Base-by-base conservation (phyloP, 345 rosid species). In the Pistacia vera region DNA sequence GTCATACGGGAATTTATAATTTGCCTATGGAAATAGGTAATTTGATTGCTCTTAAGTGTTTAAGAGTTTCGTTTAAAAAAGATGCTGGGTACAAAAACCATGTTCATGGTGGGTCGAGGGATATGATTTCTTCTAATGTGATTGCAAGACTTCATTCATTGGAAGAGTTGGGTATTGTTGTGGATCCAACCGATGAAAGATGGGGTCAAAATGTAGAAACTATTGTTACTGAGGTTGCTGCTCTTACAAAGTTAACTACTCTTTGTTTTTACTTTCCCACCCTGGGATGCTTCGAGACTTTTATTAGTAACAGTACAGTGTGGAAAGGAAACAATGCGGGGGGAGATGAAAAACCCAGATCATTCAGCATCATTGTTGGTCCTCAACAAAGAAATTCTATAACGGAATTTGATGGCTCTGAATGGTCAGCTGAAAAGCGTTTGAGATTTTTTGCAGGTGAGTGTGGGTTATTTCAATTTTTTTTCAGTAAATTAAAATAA, bases 261-360 rank as follows among this genome's bases (percentile, higher is more conserved):
- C 77, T 80, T 56, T 25, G n/a, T 7, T 72, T 80, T 64, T 61
- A 48, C n/a, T 76, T 80, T 78, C 80, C 83, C 4, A 76, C 48
- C 12, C 16, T 46, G 57, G 17, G 33, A 14, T 12, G 51, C 33
- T 69, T 72, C 36, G 14, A 44, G n/a, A 51, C 59, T 63, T 81
- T 77, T 63, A 62, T 68, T 74, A 16, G 0, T 10, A 3, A 14
- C 5, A 77, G 81, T 14, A 38, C 4, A 61, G 73, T 65, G 2
- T 73, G 63, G 80, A 73, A 61, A 6, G 48, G 64, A n/a, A n/a
- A n/a, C n/a, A n/a, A n/a, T n/a, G n/a, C n/a, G n/a, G n/a, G n/a
- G n/a, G n/a, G n/a, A n/a, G n/a, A n/a, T n/a, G n/a, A n/a, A n/a
- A n/a, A n/a, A n/a, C n/a, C n/a, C n/a, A n/a, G n/a, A n/a, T n/a